Base-by-base conservation (phyloP, 2,329 filamentous ascomycete genomes). In the Fusarium sp. region DNA sequence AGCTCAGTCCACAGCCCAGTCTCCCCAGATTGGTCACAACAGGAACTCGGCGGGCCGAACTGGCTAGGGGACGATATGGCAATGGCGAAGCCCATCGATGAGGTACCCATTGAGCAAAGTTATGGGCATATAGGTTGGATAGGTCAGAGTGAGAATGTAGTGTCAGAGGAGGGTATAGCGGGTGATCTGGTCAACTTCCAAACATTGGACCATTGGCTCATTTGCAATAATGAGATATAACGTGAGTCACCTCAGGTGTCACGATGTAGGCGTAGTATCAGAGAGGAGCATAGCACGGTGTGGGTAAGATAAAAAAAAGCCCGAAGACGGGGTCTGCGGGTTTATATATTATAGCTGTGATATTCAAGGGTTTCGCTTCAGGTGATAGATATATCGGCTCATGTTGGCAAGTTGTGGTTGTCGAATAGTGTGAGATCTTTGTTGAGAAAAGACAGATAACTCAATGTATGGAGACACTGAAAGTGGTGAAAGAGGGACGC, bases 201-300 rank as follows among this genome's bases (percentile, higher is more conserved):
- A 15, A 65, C 62, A 35, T 46, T 71, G 26, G 58, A 71, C 30
- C 53, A 74, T n/a, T 74, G 68, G 69, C 56, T 65, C 41, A 24
- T 44, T 56, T 41, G 45, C 10, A 37, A 49, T 14, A 52, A 48
- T 15, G 19, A n/a, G 32, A 45, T 39, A 11, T 37, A 48, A 51
- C 20, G 26, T 43, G 45, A 22, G 40, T 60, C 22, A 20, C 19
- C 6, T 30, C 20, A 28, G 41, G 48, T 47, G 15, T 51, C 46
- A 17, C 20, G 22, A 19, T 17, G 37, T 19, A 28, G 43, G n/a
- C 24, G 46, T 32, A 39, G 46, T 40, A 59, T 15, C 46, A 30
- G 17, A 5, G 32, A 17, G 19, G 39, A 20, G 24, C 10, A 30
- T 30, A 33, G 19, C 19, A 26, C 28, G n/a, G 40, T 54, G 20